Conservation (phyloP, 2,329 filamentous ascomycete species). For the Colletotrichum spinosum region DNA sequence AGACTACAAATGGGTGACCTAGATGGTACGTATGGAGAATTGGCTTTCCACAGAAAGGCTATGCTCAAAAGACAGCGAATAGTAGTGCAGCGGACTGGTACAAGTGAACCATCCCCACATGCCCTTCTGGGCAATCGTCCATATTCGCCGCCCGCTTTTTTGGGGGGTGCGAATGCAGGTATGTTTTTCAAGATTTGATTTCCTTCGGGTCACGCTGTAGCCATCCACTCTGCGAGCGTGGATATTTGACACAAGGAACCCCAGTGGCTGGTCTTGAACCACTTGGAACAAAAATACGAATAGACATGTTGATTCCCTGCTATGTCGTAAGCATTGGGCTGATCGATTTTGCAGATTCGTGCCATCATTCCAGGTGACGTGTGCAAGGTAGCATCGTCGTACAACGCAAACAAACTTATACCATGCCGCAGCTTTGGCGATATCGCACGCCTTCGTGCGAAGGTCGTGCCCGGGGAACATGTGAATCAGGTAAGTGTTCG, state of each 20-base stretch:
- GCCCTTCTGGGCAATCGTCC: slow-evolving; percentile 6
- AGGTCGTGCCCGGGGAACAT: slow-evolving; percentile 20
- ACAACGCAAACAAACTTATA: slow-evolving; percentile 17
- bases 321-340: neutral
- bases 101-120: slow-evolving; percentile 39
- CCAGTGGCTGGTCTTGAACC: slow-evolving; percentile 25
- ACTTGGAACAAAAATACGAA: slow-evolving; percentile 1
- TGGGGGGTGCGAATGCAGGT: slow-evolving; percentile 44
- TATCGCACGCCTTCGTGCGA: slow-evolving; percentile 27
- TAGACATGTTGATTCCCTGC: slow-evolving; percentile 27
- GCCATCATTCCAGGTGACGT: neutral
- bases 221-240: slow-evolving; percentile 25
- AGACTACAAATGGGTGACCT: no score
- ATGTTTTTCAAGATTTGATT: slow-evolving; percentile 32
- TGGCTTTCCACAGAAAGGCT: no score
- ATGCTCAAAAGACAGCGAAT: slow-evolving; percentile 20
- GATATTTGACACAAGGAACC: slow-evolving; percentile 1
- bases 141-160: slow-evolving; percentile 43
- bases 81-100: slow-evolving; percentile 47
- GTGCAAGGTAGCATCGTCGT: no score
- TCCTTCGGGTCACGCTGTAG: slow-evolving; percentile 10
- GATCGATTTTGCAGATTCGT: neutral
- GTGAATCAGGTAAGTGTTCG: neutral
- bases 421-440: slow-evolving; percentile 19
- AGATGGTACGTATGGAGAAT: no score